These are phyloP conservation scores for Chrysanthemum seticuspe DNA, from an alignment of 129 eudicot species.

Conservation along the genomic window DNA sequence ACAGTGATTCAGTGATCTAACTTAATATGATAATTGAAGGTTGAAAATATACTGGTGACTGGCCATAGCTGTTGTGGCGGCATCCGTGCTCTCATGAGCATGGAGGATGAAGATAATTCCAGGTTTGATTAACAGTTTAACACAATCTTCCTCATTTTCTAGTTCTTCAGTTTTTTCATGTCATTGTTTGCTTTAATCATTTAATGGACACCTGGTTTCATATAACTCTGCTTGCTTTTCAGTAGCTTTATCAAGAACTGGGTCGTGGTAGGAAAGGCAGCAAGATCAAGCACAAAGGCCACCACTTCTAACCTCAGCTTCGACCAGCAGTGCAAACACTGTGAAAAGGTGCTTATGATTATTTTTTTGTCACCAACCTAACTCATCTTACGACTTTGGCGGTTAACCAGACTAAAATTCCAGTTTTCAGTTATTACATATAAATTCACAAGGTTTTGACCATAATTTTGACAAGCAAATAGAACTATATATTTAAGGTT, in stretches of 20 bases:
- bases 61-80: conserved; percentile 99
- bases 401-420: neutral
- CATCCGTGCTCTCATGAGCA: conserved; percentile 86
- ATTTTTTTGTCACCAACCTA: neutral
- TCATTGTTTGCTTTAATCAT: neutral
- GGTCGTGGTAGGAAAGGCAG: conserved; percentile 76
- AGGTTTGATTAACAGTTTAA: conserved; percentile 41
- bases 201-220: conserved; percentile 13
- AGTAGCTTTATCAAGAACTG: conserved; percentile 91
- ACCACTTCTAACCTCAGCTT: conserved; percentile 71
- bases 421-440: neutral
- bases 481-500: neutral
- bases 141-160: neutral
- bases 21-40: conserved; percentile 39
- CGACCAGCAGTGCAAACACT: conserved; percentile 85
- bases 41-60: conserved; percentile 75
- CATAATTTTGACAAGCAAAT: neutral
- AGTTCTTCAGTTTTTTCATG: neutral
- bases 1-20: neutral
- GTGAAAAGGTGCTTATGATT: conserved; percentile 70
- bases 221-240: conserved; percentile 16
- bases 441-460: neutral
- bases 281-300: conserved; percentile 66
- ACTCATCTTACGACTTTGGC: conserved; percentile 5
- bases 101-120: conserved; percentile 66